phyloP scores from a whole-genome alignment of 139 green algal species.

The Diplosphaera chodatii region DNA sequence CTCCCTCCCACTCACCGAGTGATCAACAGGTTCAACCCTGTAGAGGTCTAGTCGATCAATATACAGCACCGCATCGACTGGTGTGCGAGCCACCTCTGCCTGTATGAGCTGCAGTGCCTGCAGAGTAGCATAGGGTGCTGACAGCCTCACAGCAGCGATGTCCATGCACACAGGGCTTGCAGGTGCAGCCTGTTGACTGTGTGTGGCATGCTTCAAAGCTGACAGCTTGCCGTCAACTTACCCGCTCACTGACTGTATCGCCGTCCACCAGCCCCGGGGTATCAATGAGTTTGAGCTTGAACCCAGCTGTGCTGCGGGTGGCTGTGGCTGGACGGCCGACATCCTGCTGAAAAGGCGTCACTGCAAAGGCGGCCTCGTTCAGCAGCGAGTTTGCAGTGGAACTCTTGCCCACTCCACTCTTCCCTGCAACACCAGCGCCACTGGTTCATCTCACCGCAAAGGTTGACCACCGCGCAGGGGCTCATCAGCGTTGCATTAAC shows the following conservation, averaged over 20 bases:
- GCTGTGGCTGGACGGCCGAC: constrained; percentile 24
- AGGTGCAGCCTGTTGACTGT: no score
- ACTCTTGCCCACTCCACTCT: constrained; percentile 66
- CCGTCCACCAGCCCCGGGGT: constrained; percentile 64
- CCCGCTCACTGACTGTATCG: constrained; percentile 43
- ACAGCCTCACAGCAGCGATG: no score
- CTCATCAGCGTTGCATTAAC: no score
- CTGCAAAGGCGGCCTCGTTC: constrained; percentile 38
- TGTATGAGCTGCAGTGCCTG: constrained; percentile 28
- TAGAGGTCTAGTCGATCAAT: constrained; percentile 69
- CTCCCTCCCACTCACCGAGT: constrained; percentile 15
- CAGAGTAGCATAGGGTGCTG: not conserved
- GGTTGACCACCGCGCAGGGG: no score
- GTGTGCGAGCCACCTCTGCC: constrained; percentile 9
- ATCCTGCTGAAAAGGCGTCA: constrained; percentile 47
- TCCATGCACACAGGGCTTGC: no score
- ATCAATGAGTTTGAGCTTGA: constrained; percentile 66
- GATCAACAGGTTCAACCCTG: constrained; percentile 41
- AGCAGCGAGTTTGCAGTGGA: constrained; percentile 63
- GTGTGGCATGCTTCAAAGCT: no score
- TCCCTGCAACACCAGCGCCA: constrained; percentile 30
- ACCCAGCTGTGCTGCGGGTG: constrained; percentile 33
- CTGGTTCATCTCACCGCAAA: no score
- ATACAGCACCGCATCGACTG: constrained; percentile 63
- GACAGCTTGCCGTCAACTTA: no score